Percentiles rank a stretch among this genome's conserved stretches.
Conservation (phyloP, 805 yeast genomes). For the Candida ortonii region DNA sequence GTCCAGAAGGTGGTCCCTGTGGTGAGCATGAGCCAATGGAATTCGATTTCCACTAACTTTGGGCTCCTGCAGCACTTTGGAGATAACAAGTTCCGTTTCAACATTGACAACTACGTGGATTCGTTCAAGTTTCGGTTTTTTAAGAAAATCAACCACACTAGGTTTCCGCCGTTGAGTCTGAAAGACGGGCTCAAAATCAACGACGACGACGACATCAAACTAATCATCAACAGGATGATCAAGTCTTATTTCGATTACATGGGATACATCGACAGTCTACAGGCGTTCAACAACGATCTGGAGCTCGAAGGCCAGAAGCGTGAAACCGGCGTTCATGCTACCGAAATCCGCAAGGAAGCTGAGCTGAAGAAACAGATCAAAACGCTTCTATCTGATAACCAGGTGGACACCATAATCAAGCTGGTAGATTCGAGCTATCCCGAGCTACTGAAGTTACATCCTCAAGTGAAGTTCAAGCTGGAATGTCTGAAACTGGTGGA, state of each 20-base stretch:
- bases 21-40: conserved; percentile 44
- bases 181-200: conserved; percentile 9
- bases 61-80: conserved; percentile 37
- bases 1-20: conserved; percentile 40
- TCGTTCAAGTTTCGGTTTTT: conserved; percentile 32
- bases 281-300: conserved; percentile 49
- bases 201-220: conserved; percentile 20
- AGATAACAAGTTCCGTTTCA: conserved; percentile 39
- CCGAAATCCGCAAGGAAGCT: conserved; percentile 32
- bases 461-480: conserved; percentile 39
- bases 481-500: conserved; percentile 43
- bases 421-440: conserved; percentile 40
- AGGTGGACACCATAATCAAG: conserved; percentile 42
- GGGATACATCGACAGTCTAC: conserved; percentile 55
- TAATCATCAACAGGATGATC: conserved; percentile 22
- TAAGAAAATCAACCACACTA: conserved; percentile 19
- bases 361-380: conserved; percentile 42
- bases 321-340: conserved; percentile 23
- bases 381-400: conserved; percentile 38
- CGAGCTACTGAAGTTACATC: conserved; percentile 32
- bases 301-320: conserved; percentile 29
- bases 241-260: conserved; percentile 53
- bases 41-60: conserved; percentile 49
- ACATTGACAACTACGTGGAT: conserved; percentile 46
- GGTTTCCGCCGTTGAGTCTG: conserved; percentile 9